These are phyloP conservation scores for Naganishia antarctica DNA, from an alignment of 768 basidiomycete species.

Conservation along the genomic window DNA sequence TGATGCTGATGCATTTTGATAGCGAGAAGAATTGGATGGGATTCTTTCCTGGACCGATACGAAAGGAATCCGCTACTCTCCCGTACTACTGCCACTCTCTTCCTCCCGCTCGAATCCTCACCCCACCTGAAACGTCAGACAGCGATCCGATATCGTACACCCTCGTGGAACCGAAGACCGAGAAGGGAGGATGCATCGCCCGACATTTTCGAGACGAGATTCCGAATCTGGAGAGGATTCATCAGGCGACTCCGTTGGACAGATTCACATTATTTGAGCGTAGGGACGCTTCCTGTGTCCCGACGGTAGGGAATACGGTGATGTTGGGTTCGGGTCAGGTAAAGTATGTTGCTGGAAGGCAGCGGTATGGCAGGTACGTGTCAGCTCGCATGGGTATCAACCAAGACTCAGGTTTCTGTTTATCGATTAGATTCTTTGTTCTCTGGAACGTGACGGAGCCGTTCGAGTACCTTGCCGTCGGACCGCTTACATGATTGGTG, in stretches of 20 bases:
- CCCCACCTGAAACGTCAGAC: background rate
- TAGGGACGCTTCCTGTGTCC: background rate
- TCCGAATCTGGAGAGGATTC: background rate
- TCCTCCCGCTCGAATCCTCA: background rate
- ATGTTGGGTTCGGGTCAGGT: conserved; percentile 7
- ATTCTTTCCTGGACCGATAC: conserved; percentile 6
- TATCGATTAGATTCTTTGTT: background rate
- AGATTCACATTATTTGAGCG: background rate
- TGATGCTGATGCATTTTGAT: background rate
- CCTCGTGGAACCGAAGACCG: background rate
- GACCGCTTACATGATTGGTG: conserved; percentile 5
- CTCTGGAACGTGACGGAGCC: conserved; percentile 15
- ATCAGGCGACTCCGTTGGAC: conserved; percentile 8
- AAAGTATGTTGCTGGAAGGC: conserved; percentile 2
- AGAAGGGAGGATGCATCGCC: background rate
- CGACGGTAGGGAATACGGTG: conserved; percentile 3
- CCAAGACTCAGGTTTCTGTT: too few relatives aligned
- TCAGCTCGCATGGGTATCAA: too few relatives aligned
- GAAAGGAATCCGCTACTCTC: background rate
- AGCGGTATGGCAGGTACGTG: conserved; percentile 15
- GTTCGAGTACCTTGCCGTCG: conserved; percentile 1
- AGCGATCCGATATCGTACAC: background rate
- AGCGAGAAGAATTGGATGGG: conserved; percentile 19
- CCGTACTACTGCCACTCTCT: conserved; percentile 1
- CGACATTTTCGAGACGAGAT: background rate